Evolutionary conservation across 1,139 yeast genomes (phyloP).

Genomic region (Taiozyma onychis): DNA sequence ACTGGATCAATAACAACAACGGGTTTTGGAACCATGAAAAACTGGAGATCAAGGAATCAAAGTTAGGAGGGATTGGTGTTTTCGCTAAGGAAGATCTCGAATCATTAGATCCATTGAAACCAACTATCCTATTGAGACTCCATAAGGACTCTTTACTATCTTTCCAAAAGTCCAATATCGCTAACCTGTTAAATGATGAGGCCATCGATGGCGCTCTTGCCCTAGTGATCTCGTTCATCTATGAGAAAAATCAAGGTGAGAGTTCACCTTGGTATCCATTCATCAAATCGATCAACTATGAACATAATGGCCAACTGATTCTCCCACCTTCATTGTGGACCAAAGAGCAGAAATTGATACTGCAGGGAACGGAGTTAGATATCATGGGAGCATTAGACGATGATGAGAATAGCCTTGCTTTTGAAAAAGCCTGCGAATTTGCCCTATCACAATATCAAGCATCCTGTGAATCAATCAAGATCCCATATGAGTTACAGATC

Average conservation of each 20-base stretch:
- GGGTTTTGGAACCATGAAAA: conserved; percentile 41
- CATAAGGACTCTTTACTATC: conserved; percentile 48
- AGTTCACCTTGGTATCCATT: conserved; percentile 76
- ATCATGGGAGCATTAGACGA: conserved; percentile 56
- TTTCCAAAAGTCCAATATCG: conserved; percentile 55
- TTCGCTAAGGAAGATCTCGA: conserved; percentile 43
- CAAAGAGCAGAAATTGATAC: conserved; percentile 37
- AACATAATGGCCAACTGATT: conserved; percentile 27
- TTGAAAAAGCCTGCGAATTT: conserved; percentile 44
- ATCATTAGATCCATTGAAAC: conserved; percentile 14
- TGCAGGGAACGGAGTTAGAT: conserved; percentile 67
- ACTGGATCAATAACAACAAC: conserved; percentile 46
- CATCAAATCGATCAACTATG: conserved; percentile 43
- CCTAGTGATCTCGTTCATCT: conserved; percentile 62
- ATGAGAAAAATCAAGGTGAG: conserved; percentile 51
- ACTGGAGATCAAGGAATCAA: conserved; percentile 43
- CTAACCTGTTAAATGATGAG: conserved; percentile 61
- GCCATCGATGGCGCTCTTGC: conserved; percentile 61
- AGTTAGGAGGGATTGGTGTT: conserved; percentile 70
- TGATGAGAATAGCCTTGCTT: conserved; percentile 51
- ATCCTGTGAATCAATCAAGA: conserved; percentile 10
- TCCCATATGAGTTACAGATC: conserved; percentile 22
- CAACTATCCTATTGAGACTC: conserved; percentile 30
- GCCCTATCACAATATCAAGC: conserved; percentile 30
- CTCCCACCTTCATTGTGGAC: conserved; percentile 68